phyloP scores from a whole-genome alignment of 129 eudicot genomes.

The Rutidosis leptorrhynchoides region DNA sequence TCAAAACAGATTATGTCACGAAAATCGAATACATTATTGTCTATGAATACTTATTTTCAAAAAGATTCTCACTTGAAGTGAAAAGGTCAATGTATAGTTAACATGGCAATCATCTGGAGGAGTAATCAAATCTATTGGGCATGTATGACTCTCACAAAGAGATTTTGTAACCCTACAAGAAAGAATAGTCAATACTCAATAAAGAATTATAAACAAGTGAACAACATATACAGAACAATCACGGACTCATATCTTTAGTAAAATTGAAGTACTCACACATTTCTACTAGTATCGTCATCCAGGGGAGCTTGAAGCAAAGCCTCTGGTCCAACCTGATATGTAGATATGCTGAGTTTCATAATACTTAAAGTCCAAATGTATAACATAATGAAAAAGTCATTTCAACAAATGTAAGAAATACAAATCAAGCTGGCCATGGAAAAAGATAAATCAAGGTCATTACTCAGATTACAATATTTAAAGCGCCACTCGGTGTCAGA shows the following conservation, averaged over 20 bases:
- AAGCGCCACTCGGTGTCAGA: too few species aligned
- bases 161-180: conserved; percentile 62
- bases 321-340: conserved; percentile 86
- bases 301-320: conserved; percentile 83
- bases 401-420: too few species aligned
- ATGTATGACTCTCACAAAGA: conserved; percentile 63
- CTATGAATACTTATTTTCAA: too few species aligned
- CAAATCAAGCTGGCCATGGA: too few species aligned
- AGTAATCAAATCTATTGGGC: conserved; percentile 75
- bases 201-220: too few species aligned
- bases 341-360: too few species aligned
- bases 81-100: conserved; percentile 74
- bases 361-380: too few species aligned
- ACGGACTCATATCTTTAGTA: not conserved
- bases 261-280: conserved; percentile 47
- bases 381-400: too few species aligned
- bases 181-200: conserved; percentile 9
- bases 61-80: conserved; percentile 75
- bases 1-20: conserved; percentile 24
- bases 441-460: too few species aligned
- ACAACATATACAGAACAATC: conserved; percentile 1
- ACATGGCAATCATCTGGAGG: conserved; percentile 95
- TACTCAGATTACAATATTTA: too few species aligned
- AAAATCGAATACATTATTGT: too few species aligned
- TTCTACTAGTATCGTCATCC: conserved; percentile 65